Base-by-base conservation (phyloP, 1,284 basidiomycete genomes). In the Marasmius tenuissimus region DNA sequence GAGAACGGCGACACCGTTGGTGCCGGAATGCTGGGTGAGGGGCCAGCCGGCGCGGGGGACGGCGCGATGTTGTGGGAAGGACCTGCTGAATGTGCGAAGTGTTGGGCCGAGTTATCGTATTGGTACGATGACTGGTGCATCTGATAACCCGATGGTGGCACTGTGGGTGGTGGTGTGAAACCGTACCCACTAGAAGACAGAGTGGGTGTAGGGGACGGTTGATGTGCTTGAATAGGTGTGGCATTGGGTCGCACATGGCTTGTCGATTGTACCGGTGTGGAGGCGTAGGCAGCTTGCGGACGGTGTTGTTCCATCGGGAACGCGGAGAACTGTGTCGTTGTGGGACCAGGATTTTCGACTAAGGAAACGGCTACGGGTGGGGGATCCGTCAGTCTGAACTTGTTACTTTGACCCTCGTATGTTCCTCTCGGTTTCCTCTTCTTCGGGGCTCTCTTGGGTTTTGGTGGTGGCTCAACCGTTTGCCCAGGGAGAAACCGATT, bases 401-500 rank as follows among this genome's bases (percentile, higher is more conserved):
- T 34, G 16, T 14, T 14, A 57, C 61, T 67, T 52, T 68, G 65
- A 38, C 65, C 68, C 59, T 60, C 59, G 37, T 55, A 50, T 20
- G 52, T 54, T 7, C 52, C 52, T 18, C 54, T 56, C 37, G 45
- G 47, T 58, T 68, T 72, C 57, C 64, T 72, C 34, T 68, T 70
- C 11, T 69, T 68, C 18, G 69, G 66, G 4, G n/a, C 61, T 12
- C 67, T 61, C 56, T 69, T 73, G 67, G 70, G 71, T 65, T 74
- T 65, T 12, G 70, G 66, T 4, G 58, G 58, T 48, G 63, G 63
- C 33, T 48, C 11, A 4, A 65, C 62, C 14, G 58, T 57, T n/a
- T 86, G 84, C 6, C 85, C 85, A 20, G 84, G 85, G 45, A 86
- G 76, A 68, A 81, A 86, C 47, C 69, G 63, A 0, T 71, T 58